These are phyloP conservation scores for Letharia lupina DNA, from an alignment of 495 filamentous ascomycete species.

Conservation along the genomic window DNA sequence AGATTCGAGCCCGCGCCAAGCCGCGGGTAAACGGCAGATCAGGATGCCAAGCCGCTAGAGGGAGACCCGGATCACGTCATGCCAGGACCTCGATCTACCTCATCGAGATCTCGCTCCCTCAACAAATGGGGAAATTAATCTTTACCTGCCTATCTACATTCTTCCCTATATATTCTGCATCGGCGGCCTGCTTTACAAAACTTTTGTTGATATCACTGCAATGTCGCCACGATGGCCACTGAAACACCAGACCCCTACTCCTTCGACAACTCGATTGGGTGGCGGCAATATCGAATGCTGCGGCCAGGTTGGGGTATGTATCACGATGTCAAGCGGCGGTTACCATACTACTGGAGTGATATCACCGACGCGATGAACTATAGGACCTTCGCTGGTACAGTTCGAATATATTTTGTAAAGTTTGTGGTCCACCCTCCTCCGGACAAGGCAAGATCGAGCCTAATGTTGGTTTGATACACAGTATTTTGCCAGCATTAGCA, in stretches of 20 bases:
- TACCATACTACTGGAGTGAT: slow-evolving; percentile 38
- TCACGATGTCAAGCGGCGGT: slow-evolving; percentile 33
- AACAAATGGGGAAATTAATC: too few species aligned
- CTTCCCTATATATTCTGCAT: too few species aligned
- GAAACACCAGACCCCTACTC: slow-evolving; percentile 3
- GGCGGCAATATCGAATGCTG: slow-evolving; percentile 23
- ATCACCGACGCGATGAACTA: slow-evolving; percentile 37
- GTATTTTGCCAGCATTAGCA: slow-evolving; percentile 40
- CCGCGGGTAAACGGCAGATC: too few species aligned
- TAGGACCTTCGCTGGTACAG: slow-evolving; percentile 33
- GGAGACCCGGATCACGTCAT: not conserved
- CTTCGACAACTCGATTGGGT: slow-evolving; percentile 15
- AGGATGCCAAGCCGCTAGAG: too few species aligned
- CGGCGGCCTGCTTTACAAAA: too few species aligned
- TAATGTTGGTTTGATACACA: not conserved
- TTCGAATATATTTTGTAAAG: slow-evolving; percentile 42
- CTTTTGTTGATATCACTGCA: not conserved
- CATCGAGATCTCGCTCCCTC: too few species aligned
- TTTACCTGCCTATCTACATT: too few species aligned
- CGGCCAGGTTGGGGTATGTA: slow-evolving; percentile 35
- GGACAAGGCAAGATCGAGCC: not conserved
- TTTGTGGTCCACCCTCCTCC: not conserved
- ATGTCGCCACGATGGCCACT: not conserved
- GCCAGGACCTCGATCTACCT: not conserved
- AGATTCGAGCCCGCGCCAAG: too few species aligned